Percentiles rank a stretch among this genome's conserved stretches.
phyloP scores from a whole-genome alignment of 2,329 filamentous ascomycete genomes.

The Lachnellula occidentalis region DNA sequence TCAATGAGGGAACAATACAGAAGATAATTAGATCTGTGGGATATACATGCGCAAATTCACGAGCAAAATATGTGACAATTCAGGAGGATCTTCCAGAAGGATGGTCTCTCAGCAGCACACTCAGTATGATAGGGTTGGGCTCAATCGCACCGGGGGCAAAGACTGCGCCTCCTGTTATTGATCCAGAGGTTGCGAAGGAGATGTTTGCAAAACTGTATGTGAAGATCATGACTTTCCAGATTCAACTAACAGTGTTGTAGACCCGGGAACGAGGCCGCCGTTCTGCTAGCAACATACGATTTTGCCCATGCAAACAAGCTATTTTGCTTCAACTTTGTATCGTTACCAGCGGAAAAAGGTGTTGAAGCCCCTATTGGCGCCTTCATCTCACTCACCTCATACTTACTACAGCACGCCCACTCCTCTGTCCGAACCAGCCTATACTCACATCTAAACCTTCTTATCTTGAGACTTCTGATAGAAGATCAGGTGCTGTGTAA shows the following conservation, averaged over 20 bases:
- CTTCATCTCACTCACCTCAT: constrained; percentile 85
- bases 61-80: constrained; percentile 75
- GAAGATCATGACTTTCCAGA: background rate
- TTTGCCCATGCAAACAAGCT: constrained; percentile 93
- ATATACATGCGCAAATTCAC: constrained; percentile 59
- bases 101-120: constrained; percentile 76
- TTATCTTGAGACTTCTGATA: constrained; percentile 78
- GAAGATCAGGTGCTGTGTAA: constrained; percentile 82
- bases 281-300: constrained; percentile 84
- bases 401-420: constrained; percentile 89
- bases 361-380: constrained; percentile 70
- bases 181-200: constrained; percentile 74
- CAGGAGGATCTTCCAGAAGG: constrained; percentile 87
- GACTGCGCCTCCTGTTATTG: constrained; percentile 56
- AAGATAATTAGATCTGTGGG: constrained; percentile 76
- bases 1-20: constrained; percentile 82
- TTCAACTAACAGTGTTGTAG: constrained; percentile 40
- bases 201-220: constrained; percentile 75
- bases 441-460: constrained; percentile 80
- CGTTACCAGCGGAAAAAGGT: constrained; percentile 54
- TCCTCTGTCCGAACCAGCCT: constrained; percentile 70
- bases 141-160: constrained; percentile 65
- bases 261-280: constrained; percentile 71
- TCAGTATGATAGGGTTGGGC: constrained; percentile 81
- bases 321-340: constrained; percentile 81